Conservation (phyloP, 2,329 filamentous ascomycete species). For the Chalaropsis thielavioides region DNA sequence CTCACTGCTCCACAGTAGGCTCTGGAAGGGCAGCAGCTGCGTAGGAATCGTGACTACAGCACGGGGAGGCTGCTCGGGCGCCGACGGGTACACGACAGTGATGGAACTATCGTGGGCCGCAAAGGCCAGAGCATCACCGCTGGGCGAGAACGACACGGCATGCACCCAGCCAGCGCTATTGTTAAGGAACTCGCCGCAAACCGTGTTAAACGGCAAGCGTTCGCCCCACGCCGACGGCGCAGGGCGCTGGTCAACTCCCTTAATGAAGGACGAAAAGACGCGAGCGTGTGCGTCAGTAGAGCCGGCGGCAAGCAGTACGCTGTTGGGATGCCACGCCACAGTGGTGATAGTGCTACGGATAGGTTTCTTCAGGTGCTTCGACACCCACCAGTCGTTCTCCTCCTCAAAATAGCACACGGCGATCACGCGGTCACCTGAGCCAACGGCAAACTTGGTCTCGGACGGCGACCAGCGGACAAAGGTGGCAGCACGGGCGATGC, state of each 20-base stretch:
- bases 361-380: conserved; percentile 97
- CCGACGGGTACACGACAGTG: conserved; percentile 88
- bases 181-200: conserved; percentile 92
- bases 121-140: conserved; percentile 85
- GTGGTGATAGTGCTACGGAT: conserved; percentile 94
- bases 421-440: conserved; percentile 87
- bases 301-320: conserved; percentile 81
- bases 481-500: conserved; percentile 91
- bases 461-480: conserved; percentile 95
- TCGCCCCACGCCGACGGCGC: conserved; percentile 88
- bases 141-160: conserved; percentile 81
- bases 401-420: conserved; percentile 98
- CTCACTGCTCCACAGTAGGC: conserved; percentile 82
- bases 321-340: conserved; percentile 94
- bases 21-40: conserved; percentile 82
- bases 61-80: conserved; percentile 73
- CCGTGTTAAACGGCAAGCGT: conserved; percentile 90
- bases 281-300: conserved; percentile 95
- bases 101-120: conserved; percentile 91
- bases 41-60: conserved; percentile 86
- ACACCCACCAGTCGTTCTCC: conserved; percentile 99
- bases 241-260: conserved; percentile 76
- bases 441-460: conserved; percentile 94
- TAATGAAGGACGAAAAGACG: conserved; percentile 92
- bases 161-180: conserved; percentile 96